These are phyloP conservation scores for Corniculantispora saksenae DNA, from an alignment of 2,329 filamentous ascomycete species.

Conservation along the genomic window DNA sequence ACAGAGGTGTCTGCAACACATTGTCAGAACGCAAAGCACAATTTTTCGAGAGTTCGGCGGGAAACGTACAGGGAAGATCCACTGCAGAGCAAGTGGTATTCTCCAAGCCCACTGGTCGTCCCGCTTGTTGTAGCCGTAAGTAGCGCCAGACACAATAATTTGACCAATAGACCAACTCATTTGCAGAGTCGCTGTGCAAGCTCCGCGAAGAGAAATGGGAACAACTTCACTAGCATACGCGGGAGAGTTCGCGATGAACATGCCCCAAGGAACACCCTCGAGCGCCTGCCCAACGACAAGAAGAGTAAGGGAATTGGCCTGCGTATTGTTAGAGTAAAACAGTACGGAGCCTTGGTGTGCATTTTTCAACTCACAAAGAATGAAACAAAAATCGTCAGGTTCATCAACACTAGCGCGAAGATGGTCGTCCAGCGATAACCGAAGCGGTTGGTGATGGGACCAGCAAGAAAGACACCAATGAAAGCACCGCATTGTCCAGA, in stretches of 20 bases:
- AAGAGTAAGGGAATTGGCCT: conserved; percentile 38
- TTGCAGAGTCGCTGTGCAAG: conserved; percentile 60
- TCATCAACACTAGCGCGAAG: conserved; percentile 38
- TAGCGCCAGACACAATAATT: conserved; percentile 59
- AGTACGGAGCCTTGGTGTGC: background rate
- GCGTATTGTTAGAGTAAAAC: conserved; percentile 25
- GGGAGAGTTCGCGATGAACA: conserved; percentile 64
- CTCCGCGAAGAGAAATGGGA: conserved; percentile 56
- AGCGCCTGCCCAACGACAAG: conserved; percentile 55
- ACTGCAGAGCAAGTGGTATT: conserved; percentile 57
- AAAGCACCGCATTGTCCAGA: conserved; percentile 38
- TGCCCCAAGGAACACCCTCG: conserved; percentile 62
- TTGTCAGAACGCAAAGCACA: background rate
- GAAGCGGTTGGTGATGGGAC: conserved; percentile 38
- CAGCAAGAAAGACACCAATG: conserved; percentile 38
- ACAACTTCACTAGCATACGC: conserved; percentile 63
- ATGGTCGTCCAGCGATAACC: conserved; percentile 42
- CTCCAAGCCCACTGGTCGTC: conserved; percentile 37
- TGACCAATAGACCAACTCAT: conserved; percentile 65
- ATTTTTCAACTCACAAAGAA: conserved; percentile 48
- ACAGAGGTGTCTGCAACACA: conserved; percentile 44
- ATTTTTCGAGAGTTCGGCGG: background rate
- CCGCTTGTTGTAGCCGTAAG: conserved; percentile 50
- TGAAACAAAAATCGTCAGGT: conserved; percentile 47
- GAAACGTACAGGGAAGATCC: conserved; percentile 50